A percentile compares a stretch with the other conserved stretches of the same genome.
phyloP scores from a whole-genome alignment of 441 rosid genomes.

The Croton setiger region DNA sequence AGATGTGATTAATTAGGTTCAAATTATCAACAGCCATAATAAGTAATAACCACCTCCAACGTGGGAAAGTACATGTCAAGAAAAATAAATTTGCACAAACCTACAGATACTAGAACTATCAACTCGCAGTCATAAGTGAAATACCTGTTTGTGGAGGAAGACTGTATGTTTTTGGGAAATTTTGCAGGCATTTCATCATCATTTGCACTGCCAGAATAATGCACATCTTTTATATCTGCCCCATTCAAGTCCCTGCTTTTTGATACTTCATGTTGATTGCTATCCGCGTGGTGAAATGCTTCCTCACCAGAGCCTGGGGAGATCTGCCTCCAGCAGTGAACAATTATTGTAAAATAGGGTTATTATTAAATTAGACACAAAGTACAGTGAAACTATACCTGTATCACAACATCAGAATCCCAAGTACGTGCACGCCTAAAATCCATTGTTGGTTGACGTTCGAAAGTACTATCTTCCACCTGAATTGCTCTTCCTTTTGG shows the following conservation, averaged over 20 bases:
- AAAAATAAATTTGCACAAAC: no score
- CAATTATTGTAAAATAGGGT: slow-evolving; percentile 14
- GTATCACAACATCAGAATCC: slow-evolving; percentile 68
- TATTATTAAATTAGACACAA: slow-evolving; percentile 12
- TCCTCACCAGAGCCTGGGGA: slow-evolving; percentile 28
- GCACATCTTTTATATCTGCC: slow-evolving; percentile 16
- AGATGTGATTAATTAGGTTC: not conserved
- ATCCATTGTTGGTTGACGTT: slow-evolving; percentile 52
- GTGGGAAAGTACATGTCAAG: slow-evolving; percentile 1
- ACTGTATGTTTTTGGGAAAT: slow-evolving; percentile 19
- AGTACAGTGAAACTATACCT: slow-evolving; percentile 36
- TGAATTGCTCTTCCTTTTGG: slow-evolving; percentile 61
- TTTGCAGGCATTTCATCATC: slow-evolving; percentile 31
- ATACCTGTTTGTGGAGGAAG: slow-evolving; percentile 28
- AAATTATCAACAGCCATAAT: not conserved
- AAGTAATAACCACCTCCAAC: slow-evolving; percentile 9
- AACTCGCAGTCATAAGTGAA: no score
- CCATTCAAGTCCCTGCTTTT: slow-evolving; percentile 22
- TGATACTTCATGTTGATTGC: slow-evolving; percentile 19
- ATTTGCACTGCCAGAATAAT: slow-evolving; percentile 22
- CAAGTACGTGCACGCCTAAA: slow-evolving; percentile 33
- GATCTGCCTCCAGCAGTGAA: slow-evolving; percentile 39
- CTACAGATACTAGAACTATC: no score
- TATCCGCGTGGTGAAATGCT: slow-evolving; percentile 25
- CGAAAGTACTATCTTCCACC: slow-evolving; percentile 45